Base-by-base conservation (phyloP, 2,329 filamentous ascomycete genomes). In the Alternaria sp. region DNA sequence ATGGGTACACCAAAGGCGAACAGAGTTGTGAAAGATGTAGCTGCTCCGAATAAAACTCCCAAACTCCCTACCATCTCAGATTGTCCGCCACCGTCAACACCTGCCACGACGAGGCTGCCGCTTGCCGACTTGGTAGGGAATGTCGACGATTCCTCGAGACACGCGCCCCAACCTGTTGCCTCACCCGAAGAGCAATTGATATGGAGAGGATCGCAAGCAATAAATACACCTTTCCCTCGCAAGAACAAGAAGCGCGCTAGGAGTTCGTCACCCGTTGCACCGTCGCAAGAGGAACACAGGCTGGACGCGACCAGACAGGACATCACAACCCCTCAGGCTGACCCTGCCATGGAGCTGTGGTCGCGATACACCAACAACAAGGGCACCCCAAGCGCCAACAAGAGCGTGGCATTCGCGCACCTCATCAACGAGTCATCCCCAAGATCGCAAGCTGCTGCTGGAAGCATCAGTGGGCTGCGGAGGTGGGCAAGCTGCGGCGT, bases 91-190 rank as follows among this genome's bases (percentile, higher is more conserved):
- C 87, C 87, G 3, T 86, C 86, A 41, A 89, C 87, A 14, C 87
- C 87, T 2, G 84, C 83, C 24, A 84, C 86, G 36, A 80, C 86
- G 43, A 80, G 86, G 56, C 81, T 89, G 39, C 85, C 87, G 24
- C 77, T 89, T 12, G 85, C 86, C 32, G 87, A 89, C 62, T 78
- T 89, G 32, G 86, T 89, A 46, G 86, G 86, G 63, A 87, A 88
- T 70, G 82, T 83, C 48, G 87, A 89, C 72, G 85, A 88, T 68
- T 81, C 81, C 9, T 80, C 82, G 38, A 83, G 81, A 65, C 79
- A 80, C 58, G 78, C 79, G n/a, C 78, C 80, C 26, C 80, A 79
- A 52, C 80, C 83, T 20, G 75, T 80, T n/a, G 73, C 80, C 18
- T 88, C 87, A 1, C 87, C 87, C 0, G 84, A 88, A 63, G 87